Percentiles rank a stretch among this genome's conserved stretches.
Evolutionary conservation across 345 rosid genomes (phyloP).

Genomic region (Toxicodendron radicans): DNA sequence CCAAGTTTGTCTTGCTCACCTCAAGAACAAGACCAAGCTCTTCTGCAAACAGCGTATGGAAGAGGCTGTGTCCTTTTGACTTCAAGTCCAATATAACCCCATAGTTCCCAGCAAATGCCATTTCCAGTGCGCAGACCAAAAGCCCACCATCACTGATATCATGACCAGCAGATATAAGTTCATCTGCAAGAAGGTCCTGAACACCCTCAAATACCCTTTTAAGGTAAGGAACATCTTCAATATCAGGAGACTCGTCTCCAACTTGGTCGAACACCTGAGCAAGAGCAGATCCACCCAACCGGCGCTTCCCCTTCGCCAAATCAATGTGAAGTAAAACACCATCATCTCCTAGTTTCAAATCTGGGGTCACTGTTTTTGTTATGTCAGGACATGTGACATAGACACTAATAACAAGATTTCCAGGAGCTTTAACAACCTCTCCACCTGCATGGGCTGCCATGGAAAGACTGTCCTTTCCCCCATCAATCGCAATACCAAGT

Average conservation of each 20-base stretch:
- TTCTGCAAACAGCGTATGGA: conserved; percentile 82
- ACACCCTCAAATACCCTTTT: conserved; percentile 67
- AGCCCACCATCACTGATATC: conserved; percentile 96
- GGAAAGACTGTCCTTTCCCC: conserved; percentile 93
- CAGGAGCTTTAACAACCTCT: conserved; percentile 94
- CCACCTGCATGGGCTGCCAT: conserved; percentile 85
- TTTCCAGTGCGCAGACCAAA: conserved; percentile 70
- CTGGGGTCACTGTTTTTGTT: conserved; percentile 89
- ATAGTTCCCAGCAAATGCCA: conserved; percentile 92
- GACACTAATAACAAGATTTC: conserved; percentile 86
- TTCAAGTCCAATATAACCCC: conserved; percentile 59
- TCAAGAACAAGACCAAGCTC: conserved; percentile 86
- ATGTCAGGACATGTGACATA: conserved; percentile 87
- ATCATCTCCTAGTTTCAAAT: conserved; percentile 71
- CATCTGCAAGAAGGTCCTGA: conserved; percentile 64
- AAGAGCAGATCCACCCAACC: conserved; percentile 88
- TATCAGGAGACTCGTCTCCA: conserved; percentile 85
- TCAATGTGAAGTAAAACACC: conserved; percentile 80
- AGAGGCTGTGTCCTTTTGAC: conserved; percentile 61
- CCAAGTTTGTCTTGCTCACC: conserved; percentile 62
- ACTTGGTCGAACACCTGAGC: conserved; percentile 86
- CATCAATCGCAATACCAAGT: conserved; percentile 95
- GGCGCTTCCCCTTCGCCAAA: conserved; percentile 77
- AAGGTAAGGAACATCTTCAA: conserved; percentile 76
- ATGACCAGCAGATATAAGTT: conserved; percentile 80